Percentiles rank a stretch among this genome's conserved stretches.
These are phyloP conservation scores for Claviceps pusilla DNA, from an alignment of 2,329 filamentous ascomycete species.

Conservation along the genomic window DNA sequence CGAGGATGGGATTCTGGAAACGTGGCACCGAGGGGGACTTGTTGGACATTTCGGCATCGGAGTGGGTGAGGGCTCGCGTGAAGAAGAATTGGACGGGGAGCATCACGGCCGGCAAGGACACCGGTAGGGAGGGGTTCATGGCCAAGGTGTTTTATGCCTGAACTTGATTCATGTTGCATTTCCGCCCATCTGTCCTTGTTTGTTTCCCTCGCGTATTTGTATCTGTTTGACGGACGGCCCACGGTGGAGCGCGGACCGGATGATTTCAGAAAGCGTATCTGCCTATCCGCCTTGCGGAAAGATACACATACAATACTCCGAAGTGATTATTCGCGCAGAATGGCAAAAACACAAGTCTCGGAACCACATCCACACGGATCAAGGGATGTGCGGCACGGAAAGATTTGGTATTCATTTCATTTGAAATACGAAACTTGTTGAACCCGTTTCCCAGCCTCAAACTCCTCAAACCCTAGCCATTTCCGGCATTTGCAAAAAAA, in stretches of 20 bases:
- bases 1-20: neutral
- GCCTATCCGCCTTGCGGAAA: too few relatives aligned
- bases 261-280: too few relatives aligned
- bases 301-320: too few relatives aligned
- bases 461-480: constrained; percentile 25
- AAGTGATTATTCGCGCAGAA: too few relatives aligned
- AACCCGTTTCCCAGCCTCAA: constrained; percentile 23
- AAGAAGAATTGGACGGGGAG: constrained; percentile 2
- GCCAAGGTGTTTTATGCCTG: constrained; percentile 4
- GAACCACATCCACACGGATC: neutral
- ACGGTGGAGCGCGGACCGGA: too few relatives aligned
- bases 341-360: neutral
- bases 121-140: constrained; percentile 1
- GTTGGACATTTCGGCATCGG: constrained; percentile 2
- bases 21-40: neutral
- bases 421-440: constrained; percentile 19
- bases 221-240: too few relatives aligned
- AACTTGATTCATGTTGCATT: neutral
- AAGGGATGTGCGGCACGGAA: neutral
- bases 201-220: too few relatives aligned
- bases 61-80: constrained; percentile 3
- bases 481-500: constrained; percentile 1
- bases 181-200: too few relatives aligned
- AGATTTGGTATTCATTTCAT: constrained; percentile 23
- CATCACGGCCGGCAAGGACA: neutral